A percentile compares a stretch with the other conserved stretches of the same genome.
Conservation (phyloP, 169 alveolate species). For the Eimeria praecox region DNA sequence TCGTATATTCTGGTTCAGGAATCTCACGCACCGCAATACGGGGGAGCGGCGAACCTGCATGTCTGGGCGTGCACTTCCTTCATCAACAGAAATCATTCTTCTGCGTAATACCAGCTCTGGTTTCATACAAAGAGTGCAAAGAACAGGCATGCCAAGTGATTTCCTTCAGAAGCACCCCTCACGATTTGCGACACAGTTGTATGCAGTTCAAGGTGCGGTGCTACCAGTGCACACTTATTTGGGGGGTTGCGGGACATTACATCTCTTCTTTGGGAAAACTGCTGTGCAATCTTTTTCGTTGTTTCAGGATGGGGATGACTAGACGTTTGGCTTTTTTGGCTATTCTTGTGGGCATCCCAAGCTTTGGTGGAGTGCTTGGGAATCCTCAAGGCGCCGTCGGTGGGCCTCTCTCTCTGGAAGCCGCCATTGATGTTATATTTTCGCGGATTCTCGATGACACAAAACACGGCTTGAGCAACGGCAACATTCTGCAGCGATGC, state of each 20-base stretch:
- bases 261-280: neutral
- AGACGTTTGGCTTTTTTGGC: neutral
- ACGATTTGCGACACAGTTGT: neutral
- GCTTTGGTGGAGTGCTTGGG: neutral
- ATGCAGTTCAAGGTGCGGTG: neutral
- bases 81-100: neutral
- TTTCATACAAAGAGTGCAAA: neutral
- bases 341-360: neutral
- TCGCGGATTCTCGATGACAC: conserved; percentile 15
- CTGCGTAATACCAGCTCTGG: neutral
- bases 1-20: neutral
- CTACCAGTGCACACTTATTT: neutral
- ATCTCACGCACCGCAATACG: neutral
- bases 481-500: neutral
- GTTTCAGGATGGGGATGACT: conserved; percentile 1
- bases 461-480: neutral
- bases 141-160: neutral
- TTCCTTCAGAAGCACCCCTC: neutral
- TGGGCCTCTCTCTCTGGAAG: neutral
- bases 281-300: neutral
- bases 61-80: neutral
- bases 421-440: conserved; percentile 24
- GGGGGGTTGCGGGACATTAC: neutral
- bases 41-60: conserved; percentile 10
- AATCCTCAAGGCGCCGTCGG: neutral